Evolutionary conservation across 2,329 filamentous ascomycete genomes (phyloP), one percentile per base, ranked within the genome.

Genomic region (Epichloe glyceriae): DNA sequence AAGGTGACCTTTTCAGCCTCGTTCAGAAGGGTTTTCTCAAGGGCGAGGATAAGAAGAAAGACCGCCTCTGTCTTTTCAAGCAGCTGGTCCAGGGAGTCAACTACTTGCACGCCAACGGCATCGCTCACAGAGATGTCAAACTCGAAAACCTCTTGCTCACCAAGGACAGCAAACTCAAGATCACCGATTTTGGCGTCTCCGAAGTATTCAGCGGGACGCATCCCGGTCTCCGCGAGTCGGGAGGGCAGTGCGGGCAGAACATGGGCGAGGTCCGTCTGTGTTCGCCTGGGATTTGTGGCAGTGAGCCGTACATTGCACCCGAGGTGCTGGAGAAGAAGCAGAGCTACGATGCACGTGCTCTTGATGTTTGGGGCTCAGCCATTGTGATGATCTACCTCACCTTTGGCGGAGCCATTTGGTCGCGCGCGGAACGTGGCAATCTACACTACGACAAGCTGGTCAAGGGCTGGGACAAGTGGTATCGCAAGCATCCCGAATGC

Each of bases 41-140:
- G 51, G 68, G 72, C 3, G 75, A 82, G 6, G 81, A 85, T 50
- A 80, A 82, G 52, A 71, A 76, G 15, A 73, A 76, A 51, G 87
- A 94, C 62, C 82, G 86, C 10, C 71, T 86, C 34, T 95, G 89
- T 67, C 75, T 95, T 55, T 94, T 95, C 77, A 94, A 94, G 73
- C 89, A 95, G 66, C 73, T 95, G 30, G 71, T 93, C 34, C 85
- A 88, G 60, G 89, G 88, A 17, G 78, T 95, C 55, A 76, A 82
- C 60, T 93, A 95, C 62, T 73, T 95, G 20, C 89, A 95, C 66
- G 73, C 73, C 53, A 82, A 91, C 60, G 89, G 88, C 52, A 90
- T 95, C 61, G 89, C 88, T 1, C 89, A 95, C 67, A 85, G 89
- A 46, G 89, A 95, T 59, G 86, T 95, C 70, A 95, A 95, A 68